phyloP scores from a whole-genome alignment of 495 filamentous ascomycete genomes.

The Neurospora discreta region DNA sequence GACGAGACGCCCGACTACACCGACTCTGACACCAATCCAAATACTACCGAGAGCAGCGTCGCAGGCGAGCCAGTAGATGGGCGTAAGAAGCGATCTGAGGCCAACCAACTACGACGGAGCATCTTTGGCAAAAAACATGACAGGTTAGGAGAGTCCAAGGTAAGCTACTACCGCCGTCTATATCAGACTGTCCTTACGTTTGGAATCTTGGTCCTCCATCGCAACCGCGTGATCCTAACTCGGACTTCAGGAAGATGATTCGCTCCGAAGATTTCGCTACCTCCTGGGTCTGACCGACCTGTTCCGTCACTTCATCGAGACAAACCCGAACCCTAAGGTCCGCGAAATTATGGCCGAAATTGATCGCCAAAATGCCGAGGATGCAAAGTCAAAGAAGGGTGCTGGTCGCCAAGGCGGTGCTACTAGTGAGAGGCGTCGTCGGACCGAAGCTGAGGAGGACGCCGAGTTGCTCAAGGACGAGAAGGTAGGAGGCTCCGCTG shows the following conservation, averaged over 20 bases:
- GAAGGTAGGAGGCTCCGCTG: conserved; percentile 69
- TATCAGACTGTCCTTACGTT: background rate
- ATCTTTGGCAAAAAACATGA: conserved; percentile 94
- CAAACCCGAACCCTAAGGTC: conserved; percentile 85
- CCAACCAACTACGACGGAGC: conserved; percentile 74
- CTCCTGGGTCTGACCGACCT: conserved; percentile 92
- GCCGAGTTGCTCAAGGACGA: conserved; percentile 90
- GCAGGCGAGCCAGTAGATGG: conserved; percentile 70
- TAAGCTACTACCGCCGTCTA: conserved; percentile 26
- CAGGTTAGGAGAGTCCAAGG: conserved; percentile 79
- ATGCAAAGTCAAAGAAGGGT: conserved; percentile 57
- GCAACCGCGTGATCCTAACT: conserved; percentile 4
- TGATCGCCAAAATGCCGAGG: conserved; percentile 79
- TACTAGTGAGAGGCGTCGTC: conserved; percentile 63
- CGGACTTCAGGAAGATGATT: conserved; percentile 76
- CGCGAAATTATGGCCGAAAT: conserved; percentile 88
- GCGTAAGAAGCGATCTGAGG: conserved; percentile 73
- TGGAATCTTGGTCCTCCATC: background rate
- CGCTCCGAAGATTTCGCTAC: conserved; percentile 89
- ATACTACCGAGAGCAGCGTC: conserved; percentile 82
- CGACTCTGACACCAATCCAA: conserved; percentile 87
- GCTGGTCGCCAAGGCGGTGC: conserved; percentile 73
- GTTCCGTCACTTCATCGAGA: conserved; percentile 98
- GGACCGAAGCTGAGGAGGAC: conserved; percentile 97
- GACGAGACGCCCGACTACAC: conserved; percentile 80